These are phyloP conservation scores for Mycena sp. DNA, from an alignment of 1,284 basidiomycete species.

Conservation along the genomic window DNA sequence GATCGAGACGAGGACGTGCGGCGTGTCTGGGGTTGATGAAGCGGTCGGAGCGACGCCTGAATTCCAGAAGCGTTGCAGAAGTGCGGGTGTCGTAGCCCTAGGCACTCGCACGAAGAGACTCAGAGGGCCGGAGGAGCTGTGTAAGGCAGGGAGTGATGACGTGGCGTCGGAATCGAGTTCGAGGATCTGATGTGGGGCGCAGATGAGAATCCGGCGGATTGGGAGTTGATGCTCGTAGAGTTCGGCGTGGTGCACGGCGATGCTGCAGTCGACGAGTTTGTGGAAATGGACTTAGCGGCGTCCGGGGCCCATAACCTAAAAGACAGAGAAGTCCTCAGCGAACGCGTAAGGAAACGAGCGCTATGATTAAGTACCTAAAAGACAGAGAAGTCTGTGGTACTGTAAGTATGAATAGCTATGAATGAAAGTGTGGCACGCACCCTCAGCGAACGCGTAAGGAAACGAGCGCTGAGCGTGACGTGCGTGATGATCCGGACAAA, in stretches of 20 bases:
- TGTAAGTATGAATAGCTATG: neutral
- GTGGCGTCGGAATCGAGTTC: neutral
- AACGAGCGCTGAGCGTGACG: constrained; percentile 2
- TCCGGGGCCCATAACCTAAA: constrained; percentile 1
- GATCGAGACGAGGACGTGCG: neutral
- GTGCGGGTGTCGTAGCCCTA: neutral
- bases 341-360: constrained; percentile 6
- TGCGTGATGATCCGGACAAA: neutral
- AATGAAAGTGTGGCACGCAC: neutral
- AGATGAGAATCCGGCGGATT: neutral
- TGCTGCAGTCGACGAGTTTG: neutral
- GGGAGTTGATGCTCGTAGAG: neutral
- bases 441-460: constrained; percentile 6
- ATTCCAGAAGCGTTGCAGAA: neutral
- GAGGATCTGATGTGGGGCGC: neutral
- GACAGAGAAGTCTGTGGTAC: neutral
- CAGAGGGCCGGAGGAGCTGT: neutral
- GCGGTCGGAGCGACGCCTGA: neutral
- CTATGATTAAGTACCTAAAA: constrained; percentile 9
- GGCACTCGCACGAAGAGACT: neutral
- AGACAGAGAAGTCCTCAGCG: constrained; percentile 2
- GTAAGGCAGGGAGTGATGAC: neutral
- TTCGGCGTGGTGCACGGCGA: neutral
- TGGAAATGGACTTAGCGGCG: neutral
- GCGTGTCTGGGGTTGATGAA: neutral